Conservation (phyloP, 2,329 filamentous ascomycete species). For the Alternaria consortialis region DNA sequence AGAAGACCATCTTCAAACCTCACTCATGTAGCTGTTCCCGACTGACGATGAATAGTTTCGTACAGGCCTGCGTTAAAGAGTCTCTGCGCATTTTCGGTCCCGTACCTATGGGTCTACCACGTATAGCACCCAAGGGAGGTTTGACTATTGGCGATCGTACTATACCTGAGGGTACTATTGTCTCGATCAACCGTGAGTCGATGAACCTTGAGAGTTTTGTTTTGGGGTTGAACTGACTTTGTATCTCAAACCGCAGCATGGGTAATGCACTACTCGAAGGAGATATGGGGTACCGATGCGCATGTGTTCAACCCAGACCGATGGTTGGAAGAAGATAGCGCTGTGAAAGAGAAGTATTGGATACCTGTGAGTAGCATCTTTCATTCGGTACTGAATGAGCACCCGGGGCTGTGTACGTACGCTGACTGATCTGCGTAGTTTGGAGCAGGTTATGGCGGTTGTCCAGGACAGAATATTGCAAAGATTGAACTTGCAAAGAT, state of each 20-base stretch:
- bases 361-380: conserved; percentile 5
- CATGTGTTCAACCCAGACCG: neutral
- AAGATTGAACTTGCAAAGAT: conserved; percentile 50
- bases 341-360: neutral
- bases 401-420: rapidly evolving
- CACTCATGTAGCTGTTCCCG: too few relatives aligned
- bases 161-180: neutral
- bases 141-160: conserved; percentile 34
- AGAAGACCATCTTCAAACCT: too few relatives aligned
- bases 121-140: conserved; percentile 43
- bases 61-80: conserved; percentile 44
- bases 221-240: neutral
- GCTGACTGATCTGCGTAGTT: conserved; percentile 28
- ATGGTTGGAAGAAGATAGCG: neutral
- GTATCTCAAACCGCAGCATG: neutral
- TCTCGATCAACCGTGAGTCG: neutral
- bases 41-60: neutral
- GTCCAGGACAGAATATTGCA: conserved; percentile 49
- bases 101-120: conserved; percentile 40
- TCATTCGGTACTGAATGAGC: rapidly evolving
- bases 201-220: neutral
- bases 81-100: conserved; percentile 48
- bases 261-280: neutral
- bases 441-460: conserved; percentile 51
- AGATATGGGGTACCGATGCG: conserved; percentile 3